These are phyloP conservation scores for Holtermannia corniformis DNA, from an alignment of 768 basidiomycete genomes.

Conservation along the genomic window DNA sequence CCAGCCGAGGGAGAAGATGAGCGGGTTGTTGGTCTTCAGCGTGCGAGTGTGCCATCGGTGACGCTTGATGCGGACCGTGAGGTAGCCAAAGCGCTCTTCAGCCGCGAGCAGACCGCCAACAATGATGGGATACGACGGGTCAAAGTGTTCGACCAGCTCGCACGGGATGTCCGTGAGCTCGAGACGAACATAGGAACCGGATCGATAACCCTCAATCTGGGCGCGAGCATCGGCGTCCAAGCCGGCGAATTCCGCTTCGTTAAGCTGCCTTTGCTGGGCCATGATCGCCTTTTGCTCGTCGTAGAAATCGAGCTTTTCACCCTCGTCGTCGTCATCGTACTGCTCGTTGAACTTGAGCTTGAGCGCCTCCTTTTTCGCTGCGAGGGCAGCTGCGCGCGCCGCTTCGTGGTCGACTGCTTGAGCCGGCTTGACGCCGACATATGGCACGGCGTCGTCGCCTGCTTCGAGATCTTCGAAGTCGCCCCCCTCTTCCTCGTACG, in stretches of 20 bases:
- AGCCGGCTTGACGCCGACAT: conserved; percentile 42
- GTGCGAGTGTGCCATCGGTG: conserved; percentile 88
- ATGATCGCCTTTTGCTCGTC: conserved; percentile 86
- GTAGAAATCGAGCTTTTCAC: conserved; percentile 71
- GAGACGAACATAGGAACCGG: conserved; percentile 86
- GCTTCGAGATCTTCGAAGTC: conserved; percentile 41
- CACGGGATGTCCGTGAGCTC: conserved; percentile 75
- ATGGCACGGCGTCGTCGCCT: conserved; percentile 40
- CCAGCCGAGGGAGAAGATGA: conserved; percentile 97
- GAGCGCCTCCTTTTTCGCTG: conserved; percentile 77
- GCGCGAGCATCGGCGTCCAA: conserved; percentile 67
- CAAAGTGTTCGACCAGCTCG: conserved; percentile 88
- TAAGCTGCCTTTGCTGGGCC: conserved; percentile 68
- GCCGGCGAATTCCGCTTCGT: conserved; percentile 72
- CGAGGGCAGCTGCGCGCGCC: conserved; percentile 47
- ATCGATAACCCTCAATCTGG: conserved; percentile 78
- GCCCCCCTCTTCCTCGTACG: conserved; percentile 41
- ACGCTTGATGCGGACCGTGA: conserved; percentile 91
- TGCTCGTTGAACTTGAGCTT: conserved; percentile 95
- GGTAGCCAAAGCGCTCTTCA: conserved; percentile 84
- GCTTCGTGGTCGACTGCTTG: conserved; percentile 32
- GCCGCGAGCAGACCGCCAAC: conserved; percentile 81
- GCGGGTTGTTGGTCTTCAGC: conserved; percentile 92
- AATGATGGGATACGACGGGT: conserved; percentile 80
- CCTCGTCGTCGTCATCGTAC: conserved; percentile 63